These are phyloP conservation scores for Angomonas ambiguus DNA, from an alignment of 208 protist species.

Conservation along the genomic window DNA sequence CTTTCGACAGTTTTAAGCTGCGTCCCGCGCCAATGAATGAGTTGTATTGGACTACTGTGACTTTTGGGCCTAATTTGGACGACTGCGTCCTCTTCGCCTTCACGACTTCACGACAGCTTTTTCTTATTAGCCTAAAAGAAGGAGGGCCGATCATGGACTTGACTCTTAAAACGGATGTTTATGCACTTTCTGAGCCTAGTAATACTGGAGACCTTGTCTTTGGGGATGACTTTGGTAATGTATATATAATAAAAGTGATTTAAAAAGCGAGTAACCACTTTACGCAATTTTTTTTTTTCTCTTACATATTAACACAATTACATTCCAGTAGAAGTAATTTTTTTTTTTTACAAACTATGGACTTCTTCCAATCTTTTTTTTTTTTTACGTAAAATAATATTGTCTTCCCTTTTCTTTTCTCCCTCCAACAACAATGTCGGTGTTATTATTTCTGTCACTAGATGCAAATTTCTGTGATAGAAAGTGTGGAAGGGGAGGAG, in stretches of 20 bases:
- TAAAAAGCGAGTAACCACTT: slow-evolving; percentile 15
- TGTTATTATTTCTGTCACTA: slow-evolving; percentile 1
- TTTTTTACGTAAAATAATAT: slow-evolving; percentile 5
- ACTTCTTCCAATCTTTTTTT: slow-evolving; percentile 1
- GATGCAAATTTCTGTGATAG: background rate
- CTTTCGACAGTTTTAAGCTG: slow-evolving; percentile 19
- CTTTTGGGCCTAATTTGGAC: background rate
- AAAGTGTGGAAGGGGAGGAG: background rate
- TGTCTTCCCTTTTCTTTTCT: too few species aligned
- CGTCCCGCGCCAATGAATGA: background rate
- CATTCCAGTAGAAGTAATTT: background rate
- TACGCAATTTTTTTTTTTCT: slow-evolving; percentile 3
- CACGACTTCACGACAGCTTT: background rate
- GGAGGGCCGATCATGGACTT: slow-evolving; percentile 29
- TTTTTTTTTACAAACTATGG: slow-evolving; percentile 8
- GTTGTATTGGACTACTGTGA: background rate
- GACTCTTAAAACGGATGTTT: slow-evolving; percentile 34
- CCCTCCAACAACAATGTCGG: too few species aligned
- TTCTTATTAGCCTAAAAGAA: background rate
- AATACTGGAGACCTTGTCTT: slow-evolving; percentile 29
- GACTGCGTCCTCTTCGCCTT: background rate
- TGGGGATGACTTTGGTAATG: slow-evolving; percentile 56
- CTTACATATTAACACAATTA: too few species aligned
- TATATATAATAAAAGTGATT: slow-evolving; percentile 38
- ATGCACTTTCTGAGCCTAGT: slow-evolving; percentile 1